Conservation (phyloP, 2,329 filamentous ascomycete genomes). For the Alternaria solani region DNA sequence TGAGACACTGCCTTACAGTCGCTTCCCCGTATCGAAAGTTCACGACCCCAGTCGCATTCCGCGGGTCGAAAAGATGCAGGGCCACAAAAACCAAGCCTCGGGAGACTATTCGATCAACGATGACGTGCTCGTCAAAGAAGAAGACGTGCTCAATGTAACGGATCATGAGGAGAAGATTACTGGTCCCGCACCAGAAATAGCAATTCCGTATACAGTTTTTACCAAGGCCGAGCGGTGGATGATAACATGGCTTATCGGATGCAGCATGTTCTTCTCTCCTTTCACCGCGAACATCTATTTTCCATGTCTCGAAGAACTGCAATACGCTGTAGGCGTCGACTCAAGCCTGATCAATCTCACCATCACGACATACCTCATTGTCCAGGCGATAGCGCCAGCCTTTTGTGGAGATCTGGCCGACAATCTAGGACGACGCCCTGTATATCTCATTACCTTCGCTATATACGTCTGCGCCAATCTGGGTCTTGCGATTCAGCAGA, state of each 20-base stretch:
- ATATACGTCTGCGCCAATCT: neutral
- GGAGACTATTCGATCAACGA: too few relatives aligned
- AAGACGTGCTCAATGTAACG: neutral
- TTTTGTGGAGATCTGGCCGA: slow-evolving; percentile 5
- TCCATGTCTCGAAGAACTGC: neutral
- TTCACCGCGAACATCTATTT: neutral
- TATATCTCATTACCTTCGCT: neutral
- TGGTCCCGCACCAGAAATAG: neutral
- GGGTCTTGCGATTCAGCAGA: neutral
- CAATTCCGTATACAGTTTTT: neutral
- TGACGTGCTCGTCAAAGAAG: neutral
- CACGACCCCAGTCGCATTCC: too few relatives aligned
- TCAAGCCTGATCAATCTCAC: neutral
- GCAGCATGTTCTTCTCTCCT: neutral
- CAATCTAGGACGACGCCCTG: neutral
- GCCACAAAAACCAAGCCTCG: too few relatives aligned
- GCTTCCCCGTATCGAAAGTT: too few relatives aligned
- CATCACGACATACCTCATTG: neutral
- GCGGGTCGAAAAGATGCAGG: too few relatives aligned
- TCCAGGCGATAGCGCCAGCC: neutral
- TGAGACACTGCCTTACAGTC: too few relatives aligned
- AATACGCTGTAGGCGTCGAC: neutral
- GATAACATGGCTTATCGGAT: neutral
- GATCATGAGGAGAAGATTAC: neutral
- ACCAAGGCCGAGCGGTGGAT: neutral